Evolutionary conservation across 2,329 filamentous ascomycete genomes (phyloP), one percentile per base, ranked within the genome.

Genomic region (Alternaria sp.): DNA sequence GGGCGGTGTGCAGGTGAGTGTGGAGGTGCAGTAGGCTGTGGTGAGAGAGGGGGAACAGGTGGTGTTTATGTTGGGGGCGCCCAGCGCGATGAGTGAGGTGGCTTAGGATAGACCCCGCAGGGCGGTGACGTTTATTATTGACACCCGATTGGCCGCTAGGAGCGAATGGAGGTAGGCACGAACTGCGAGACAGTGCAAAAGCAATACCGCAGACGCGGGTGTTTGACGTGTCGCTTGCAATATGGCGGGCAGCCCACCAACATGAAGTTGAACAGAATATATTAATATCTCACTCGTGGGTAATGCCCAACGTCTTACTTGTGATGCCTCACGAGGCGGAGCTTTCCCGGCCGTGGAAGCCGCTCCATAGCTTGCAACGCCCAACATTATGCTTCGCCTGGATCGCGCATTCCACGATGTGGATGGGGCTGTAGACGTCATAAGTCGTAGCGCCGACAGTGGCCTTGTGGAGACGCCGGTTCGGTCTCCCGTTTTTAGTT

Each of bases 291-390:
- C 73, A 74, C 8, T 54, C 23, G 28, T 49, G 8, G 36, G 28
- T 17, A 11, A n/a, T 44, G 51, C 64, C 60, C 55, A 50, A 63
- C 40, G 13, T 21, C 51, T 61, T 47, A 47, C 57, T 17, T 23
- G 57, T 15, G 6, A 12, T 13, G 17, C 21, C 28, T 52, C 56
- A 59, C 49, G 32, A 21, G 54, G 54, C 49, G 44, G 49, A 26
- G 8, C n/a, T 44, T 59, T 74, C 67, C 63, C 74, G 75, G 74
- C 74, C 74, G 74, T 76, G 71, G 69, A 75, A 25, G 66, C 60
- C 23, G 54, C 49, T 40, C 54, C 45, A 47, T 9, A 50, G 61
- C 23, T 21, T 59, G 45, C 49, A 52, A 30, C 51, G 23, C 62
- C 45, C 59, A 67, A 59, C 54, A 62, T 43, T 21, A 11, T 60